phyloP scores from a whole-genome alignment of 768 basidiomycete species.

The Naganishia kalamii region DNA sequence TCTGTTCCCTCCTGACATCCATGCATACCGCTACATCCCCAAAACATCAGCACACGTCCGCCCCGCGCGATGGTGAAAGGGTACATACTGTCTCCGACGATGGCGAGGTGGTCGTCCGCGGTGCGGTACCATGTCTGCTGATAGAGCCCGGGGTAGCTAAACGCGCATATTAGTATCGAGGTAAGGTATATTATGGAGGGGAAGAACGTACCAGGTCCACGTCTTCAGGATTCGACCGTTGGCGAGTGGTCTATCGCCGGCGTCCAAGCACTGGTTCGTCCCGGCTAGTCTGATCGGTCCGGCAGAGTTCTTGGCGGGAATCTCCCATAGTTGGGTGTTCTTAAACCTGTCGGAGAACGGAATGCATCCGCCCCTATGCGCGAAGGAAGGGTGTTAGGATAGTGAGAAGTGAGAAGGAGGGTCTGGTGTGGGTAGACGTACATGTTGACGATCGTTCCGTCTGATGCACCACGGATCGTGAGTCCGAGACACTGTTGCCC shows the following conservation, averaged over 20 bases:
- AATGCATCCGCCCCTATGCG: not conserved
- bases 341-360: not conserved
- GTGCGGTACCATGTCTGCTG: slow-evolving; percentile 11
- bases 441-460: slow-evolving; percentile 11
- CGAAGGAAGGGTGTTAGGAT: not conserved
- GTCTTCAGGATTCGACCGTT: slow-evolving; percentile 11
- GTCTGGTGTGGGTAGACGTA: not conserved
- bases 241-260: slow-evolving; percentile 1
- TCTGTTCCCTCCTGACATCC: slow-evolving; percentile 7
- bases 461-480: not conserved
- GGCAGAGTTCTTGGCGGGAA: slow-evolving; percentile 1
- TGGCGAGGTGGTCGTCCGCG: slow-evolving; percentile 1
- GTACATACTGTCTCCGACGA: not conserved
- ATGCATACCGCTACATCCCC: not conserved
- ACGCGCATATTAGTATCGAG: not conserved
- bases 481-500: not conserved
- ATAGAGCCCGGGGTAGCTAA: not conserved
- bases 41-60: not conserved
- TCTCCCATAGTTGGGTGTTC: slow-evolving; percentile 10
- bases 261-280: slow-evolving; percentile 20
- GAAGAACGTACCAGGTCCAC: slow-evolving; percentile 21
- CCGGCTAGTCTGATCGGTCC: slow-evolving; percentile 9
- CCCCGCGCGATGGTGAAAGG: not conserved
- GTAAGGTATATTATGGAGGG: not conserved
- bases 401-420: not conserved